Evolutionary conservation across 306 rosid genomes (phyloP), one percentile per base, ranked within the genome.

Genomic region (Carpinus viminea): DNA sequence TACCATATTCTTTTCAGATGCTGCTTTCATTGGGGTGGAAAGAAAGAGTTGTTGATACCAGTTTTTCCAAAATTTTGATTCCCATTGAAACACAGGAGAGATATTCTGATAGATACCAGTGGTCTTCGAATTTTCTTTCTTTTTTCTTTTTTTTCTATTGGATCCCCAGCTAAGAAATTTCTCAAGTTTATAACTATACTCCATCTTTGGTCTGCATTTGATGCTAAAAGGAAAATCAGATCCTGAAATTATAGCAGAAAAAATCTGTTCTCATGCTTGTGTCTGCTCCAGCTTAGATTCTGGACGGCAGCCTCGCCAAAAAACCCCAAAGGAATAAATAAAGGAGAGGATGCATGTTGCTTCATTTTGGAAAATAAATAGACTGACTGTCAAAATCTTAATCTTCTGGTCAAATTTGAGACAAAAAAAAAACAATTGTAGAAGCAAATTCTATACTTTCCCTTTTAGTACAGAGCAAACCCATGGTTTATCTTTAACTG

Each of bases 401-500:
- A 64, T 64, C 45, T 64, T 16, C n/a, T 34, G 11, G 47, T 34
- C 70, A 34, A 64, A 16, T 36, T 64, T 5, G 45, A 41, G 70
- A 64, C 12, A 13, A 9, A 38, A 38, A 12, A 41, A 41, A 17
- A 66, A 38, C 12, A 66, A 66, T 66, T 21, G 10, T 18, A 7
- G 24, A 62, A 36, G 7, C 28, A 3, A 66, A n/a, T 18, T 41
- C 43, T 41, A 10, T 9, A 18, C 16, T 66, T 41, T 41, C 24
- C 70, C 45, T 34, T 34, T 16, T 61, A 36, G 28, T 3, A 66
- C 26, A 15, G 72, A 66, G 34, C 16, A 64, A 24, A 18, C 16
- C 51, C 72, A 18, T 66, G 51, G 51, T 66, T 66, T 66, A 41
- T 38, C 72, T 66, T 43, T 18, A n/a, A n/a, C 72, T 41, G 26